Evolutionary conservation across 225 moss, liverwort and hornwort genomes (phyloP).

Genomic region (Polytrichum formosum): DNA sequence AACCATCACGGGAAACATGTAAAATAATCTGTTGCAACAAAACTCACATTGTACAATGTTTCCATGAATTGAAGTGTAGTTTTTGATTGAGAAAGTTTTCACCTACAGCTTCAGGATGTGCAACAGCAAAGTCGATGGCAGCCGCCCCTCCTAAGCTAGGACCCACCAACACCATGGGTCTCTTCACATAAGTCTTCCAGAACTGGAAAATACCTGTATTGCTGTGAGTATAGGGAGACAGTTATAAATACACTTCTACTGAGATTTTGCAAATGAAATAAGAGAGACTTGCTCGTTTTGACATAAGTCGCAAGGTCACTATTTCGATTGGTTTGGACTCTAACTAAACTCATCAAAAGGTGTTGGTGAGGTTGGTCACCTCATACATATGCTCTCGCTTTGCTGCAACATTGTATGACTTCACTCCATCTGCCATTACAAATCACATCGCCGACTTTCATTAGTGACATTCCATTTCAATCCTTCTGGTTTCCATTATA

Average conservation of each 20-base stretch:
- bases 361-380: constrained; percentile 32
- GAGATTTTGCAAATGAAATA: no score
- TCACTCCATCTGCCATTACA: constrained; percentile 64
- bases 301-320: no score
- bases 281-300: no score
- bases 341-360: background rate
- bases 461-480: no score
- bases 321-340: no score
- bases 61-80: background rate
- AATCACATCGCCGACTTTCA: no score
- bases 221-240: background rate
- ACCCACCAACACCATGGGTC: constrained; percentile 82
- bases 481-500: no score
- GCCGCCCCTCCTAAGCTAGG: constrained; percentile 94
- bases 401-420: constrained; percentile 78
- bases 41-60: background rate
- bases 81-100: background rate
- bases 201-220: constrained; percentile 40
- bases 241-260: no score
- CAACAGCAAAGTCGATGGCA: constrained; percentile 72
- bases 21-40: no score
- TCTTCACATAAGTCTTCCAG: constrained; percentile 82
- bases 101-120: constrained; percentile 72
- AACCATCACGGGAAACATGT: no score
- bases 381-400: constrained; percentile 95